Percentiles rank a stretch among this genome's conserved stretches.
phyloP scores from a whole-genome alignment of 2,329 filamentous ascomycete genomes.

The Proliferodiscus dingleyae region DNA sequence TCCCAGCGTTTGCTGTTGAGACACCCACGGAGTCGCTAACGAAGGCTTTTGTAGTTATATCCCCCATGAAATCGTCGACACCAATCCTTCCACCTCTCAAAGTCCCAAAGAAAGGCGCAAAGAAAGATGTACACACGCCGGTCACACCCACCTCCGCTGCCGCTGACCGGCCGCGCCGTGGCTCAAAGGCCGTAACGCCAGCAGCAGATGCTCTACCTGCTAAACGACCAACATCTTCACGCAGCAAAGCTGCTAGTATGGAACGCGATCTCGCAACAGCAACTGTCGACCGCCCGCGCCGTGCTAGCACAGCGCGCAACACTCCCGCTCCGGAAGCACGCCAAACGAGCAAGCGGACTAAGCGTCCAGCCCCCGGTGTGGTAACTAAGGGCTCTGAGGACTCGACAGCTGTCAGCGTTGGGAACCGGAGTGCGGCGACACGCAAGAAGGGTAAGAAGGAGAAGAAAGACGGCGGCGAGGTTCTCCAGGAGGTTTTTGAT shows the following conservation, averaged over 20 bases:
- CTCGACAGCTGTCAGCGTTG: slow-evolving; percentile 57
- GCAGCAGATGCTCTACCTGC: slow-evolving; percentile 19
- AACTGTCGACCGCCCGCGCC: slow-evolving; percentile 28
- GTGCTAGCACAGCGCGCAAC: slow-evolving; percentile 36
- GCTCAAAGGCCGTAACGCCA: slow-evolving; percentile 5
- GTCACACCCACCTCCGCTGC: slow-evolving; percentile 5
- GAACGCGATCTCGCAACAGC: slow-evolving; percentile 23
- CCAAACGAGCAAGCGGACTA: slow-evolving; percentile 53
- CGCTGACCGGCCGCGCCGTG: slow-evolving; percentile 7
- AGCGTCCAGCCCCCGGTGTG: slow-evolving; percentile 67
- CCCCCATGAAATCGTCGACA: slow-evolving; percentile 31
- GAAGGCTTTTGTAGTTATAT: slow-evolving; percentile 13
- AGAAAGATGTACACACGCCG: slow-evolving; percentile 24
- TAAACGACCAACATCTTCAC: slow-evolving; percentile 30
- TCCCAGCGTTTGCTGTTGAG: slow-evolving; percentile 15
- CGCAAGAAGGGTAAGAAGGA: slow-evolving; percentile 55
- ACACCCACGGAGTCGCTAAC: slow-evolving; percentile 10
- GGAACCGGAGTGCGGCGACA: slow-evolving; percentile 65
- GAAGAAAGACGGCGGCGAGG: slow-evolving; percentile 32
- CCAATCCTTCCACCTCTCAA: slow-evolving; percentile 31
- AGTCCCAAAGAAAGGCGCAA: slow-evolving; percentile 17
- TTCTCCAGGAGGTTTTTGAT: slow-evolving; percentile 45
- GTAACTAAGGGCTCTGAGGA: slow-evolving; percentile 47
- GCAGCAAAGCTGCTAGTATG: slow-evolving; percentile 29
- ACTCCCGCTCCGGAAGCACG: slow-evolving; percentile 38